A percentile compares a stretch with the other conserved stretches of the same genome.
Evolutionary conservation across 352 stramenopile species (phyloP).

Genomic region (Paralagenidium karlingii): DNA sequence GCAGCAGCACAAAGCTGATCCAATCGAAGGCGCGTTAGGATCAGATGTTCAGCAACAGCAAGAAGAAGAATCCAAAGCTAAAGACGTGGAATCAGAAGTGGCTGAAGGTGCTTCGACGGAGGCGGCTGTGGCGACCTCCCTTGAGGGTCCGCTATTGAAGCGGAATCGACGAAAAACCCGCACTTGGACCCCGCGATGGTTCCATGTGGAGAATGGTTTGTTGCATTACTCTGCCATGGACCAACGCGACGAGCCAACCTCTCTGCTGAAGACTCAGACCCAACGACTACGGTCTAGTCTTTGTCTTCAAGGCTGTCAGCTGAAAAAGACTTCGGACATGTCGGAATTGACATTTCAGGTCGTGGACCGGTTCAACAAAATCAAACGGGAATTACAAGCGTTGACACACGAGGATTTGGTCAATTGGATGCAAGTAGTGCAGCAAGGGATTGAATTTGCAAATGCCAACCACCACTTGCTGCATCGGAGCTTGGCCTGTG

Average conservation of each 20-base stretch:
- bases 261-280: too few relatives aligned
- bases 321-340: slow-evolving; percentile 70
- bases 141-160: slow-evolving; percentile 42
- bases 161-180: slow-evolving; percentile 56
- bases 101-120: too few relatives aligned
- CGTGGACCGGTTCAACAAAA: slow-evolving; percentile 68
- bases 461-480: too few relatives aligned
- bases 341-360: slow-evolving; percentile 67
- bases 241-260: too few relatives aligned
- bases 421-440: slow-evolving; percentile 57
- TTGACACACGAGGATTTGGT: slow-evolving; percentile 43
- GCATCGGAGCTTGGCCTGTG: too few relatives aligned
- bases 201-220: slow-evolving; percentile 51
- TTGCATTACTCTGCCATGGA: slow-evolving; percentile 29
- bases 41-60: too few relatives aligned
- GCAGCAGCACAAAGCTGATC: too few relatives aligned
- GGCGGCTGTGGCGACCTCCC: background rate
- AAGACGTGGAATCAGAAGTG: too few relatives aligned
- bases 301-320: too few relatives aligned
- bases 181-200: slow-evolving; percentile 57
- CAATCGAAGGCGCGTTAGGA: too few relatives aligned
- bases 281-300: too few relatives aligned
- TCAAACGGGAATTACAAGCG: slow-evolving; percentile 66
- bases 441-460: slow-evolving; percentile 63
- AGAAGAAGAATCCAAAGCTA: too few relatives aligned